phyloP scores from a whole-genome alignment of 169 alveolate genomes.

The Cryptosporidium bovis region DNA sequence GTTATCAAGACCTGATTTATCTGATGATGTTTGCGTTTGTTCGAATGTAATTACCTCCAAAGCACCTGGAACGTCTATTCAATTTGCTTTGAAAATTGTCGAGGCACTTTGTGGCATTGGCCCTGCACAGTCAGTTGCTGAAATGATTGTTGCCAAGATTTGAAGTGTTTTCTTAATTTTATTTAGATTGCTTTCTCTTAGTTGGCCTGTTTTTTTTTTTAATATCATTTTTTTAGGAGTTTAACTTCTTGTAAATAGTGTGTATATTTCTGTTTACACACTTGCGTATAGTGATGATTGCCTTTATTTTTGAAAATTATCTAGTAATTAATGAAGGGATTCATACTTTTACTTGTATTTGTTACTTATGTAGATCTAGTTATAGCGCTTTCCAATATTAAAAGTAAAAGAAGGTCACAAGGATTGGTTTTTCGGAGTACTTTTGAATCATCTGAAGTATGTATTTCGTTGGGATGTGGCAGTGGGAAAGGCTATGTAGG shows the following conservation, averaged over 20 bases:
- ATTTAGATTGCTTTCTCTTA: neutral
- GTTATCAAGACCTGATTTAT: conserved; percentile 38
- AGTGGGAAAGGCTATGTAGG: conserved; percentile 31
- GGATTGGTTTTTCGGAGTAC: conserved; percentile 8
- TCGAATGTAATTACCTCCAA: conserved; percentile 77
- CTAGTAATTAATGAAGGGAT: conserved; percentile 20
- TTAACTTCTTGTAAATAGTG: neutral
- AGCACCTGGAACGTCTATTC: conserved; percentile 79
- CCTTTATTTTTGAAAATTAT: neutral
- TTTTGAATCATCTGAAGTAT: neutral
- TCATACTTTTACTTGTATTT: conserved; percentile 6
- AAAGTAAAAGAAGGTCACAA: neutral
- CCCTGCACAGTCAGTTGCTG: conserved; percentile 26
- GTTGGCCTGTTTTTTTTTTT: neutral
- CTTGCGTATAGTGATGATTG: conserved; percentile 8
- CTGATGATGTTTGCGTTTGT: conserved; percentile 70
- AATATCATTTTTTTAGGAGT: neutral
- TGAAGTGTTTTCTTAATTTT: neutral
- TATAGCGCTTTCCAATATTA: conserved; percentile 14
- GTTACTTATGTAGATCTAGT: neutral
- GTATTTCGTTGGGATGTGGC: conserved; percentile 27
- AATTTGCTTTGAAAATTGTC: conserved; percentile 65
- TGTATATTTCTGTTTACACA: conserved; percentile 35
- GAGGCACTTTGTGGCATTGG: conserved; percentile 61
- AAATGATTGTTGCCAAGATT: conserved; percentile 21